Conservation (phyloP, 2,329 filamentous ascomycete species). For the Neocatenulostroma microsporum region DNA sequence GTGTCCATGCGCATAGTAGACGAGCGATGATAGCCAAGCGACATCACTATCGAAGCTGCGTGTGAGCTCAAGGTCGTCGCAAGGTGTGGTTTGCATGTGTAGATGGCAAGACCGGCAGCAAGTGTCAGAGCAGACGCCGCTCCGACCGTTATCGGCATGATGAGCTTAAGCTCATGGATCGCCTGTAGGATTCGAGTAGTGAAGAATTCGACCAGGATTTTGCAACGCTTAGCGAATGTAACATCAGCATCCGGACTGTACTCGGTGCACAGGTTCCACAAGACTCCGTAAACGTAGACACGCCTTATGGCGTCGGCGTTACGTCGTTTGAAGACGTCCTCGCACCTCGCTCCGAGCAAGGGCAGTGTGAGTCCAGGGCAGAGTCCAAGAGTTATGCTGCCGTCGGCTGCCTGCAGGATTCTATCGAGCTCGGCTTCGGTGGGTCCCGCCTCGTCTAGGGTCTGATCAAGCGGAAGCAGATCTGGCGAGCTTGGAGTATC, state of each 20-base stretch:
- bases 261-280: slow-evolving; percentile 12
- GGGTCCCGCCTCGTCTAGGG: not conserved
- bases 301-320: slow-evolving; percentile 6
- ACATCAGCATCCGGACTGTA: slow-evolving; percentile 4
- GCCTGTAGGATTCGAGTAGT: slow-evolving; percentile 6
- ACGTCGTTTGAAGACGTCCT: slow-evolving; percentile 2
- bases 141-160: slow-evolving; percentile 10
- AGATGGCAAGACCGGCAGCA: slow-evolving; percentile 50
- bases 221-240: slow-evolving; percentile 6
- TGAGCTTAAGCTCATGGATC: slow-evolving; percentile 9
- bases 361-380: slow-evolving; percentile 7
- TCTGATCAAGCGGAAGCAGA: slow-evolving; percentile 1
- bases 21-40: slow-evolving; percentile 34
- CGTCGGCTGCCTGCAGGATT: not conserved
- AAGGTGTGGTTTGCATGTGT: slow-evolving; percentile 54
- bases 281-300: slow-evolving; percentile 8
- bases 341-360: slow-evolving; percentile 7
- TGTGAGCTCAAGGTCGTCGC: slow-evolving; percentile 56
- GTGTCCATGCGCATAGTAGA: slow-evolving; percentile 9
- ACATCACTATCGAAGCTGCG: slow-evolving; percentile 54
- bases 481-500: slow-evolving; percentile 10
- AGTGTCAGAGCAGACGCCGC: slow-evolving; percentile 10
- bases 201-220: slow-evolving; percentile 7
- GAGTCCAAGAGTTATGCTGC: slow-evolving; percentile 10
- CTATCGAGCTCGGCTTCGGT: slow-evolving; percentile 1